Evolutionary conservation across 805 yeast species (phyloP).

Genomic region (Sporopachydermia quercuum): DNA sequence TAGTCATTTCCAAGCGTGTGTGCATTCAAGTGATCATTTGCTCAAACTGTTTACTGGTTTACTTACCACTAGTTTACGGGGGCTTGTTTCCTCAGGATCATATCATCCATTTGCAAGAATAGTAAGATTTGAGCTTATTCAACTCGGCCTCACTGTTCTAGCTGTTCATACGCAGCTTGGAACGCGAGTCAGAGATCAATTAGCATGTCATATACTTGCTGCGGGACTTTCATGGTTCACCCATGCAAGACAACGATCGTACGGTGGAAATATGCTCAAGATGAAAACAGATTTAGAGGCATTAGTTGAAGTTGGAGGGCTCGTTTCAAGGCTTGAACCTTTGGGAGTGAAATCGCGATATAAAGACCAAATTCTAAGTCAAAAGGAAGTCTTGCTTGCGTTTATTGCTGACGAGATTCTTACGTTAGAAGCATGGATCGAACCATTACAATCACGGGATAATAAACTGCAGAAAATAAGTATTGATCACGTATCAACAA

Average conservation of each 20-base stretch:
- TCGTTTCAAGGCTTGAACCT: conserved; percentile 14
- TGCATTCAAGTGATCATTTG: conserved; percentile 55
- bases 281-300: conserved; percentile 53
- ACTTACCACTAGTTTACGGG: conserved; percentile 36
- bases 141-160: conserved; percentile 52
- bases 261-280: conserved; percentile 65
- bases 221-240: conserved; percentile 74
- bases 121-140: conserved; percentile 57
- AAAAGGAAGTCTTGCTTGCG: conserved; percentile 38
- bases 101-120: conserved; percentile 71
- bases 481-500: conserved; percentile 21
- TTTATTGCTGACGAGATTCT: conserved; percentile 68
- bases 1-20: conserved; percentile 68
- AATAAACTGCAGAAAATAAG: conserved; percentile 10
- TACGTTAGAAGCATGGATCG: conserved; percentile 63
- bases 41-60: conserved; percentile 54
- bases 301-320: conserved; percentile 35
- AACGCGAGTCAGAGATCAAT: conserved; percentile 26
- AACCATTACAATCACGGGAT: conserved; percentile 32
- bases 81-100: conserved; percentile 42
- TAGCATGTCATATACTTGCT: conserved; percentile 40
- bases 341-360: conserved; percentile 7
- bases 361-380: conserved; percentile 26
- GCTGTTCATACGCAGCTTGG: conserved; percentile 35
- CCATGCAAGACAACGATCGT: conserved; percentile 52